phyloP scores from a whole-genome alignment of 2,329 filamentous ascomycete genomes.

The Hypoxylon sp. region DNA sequence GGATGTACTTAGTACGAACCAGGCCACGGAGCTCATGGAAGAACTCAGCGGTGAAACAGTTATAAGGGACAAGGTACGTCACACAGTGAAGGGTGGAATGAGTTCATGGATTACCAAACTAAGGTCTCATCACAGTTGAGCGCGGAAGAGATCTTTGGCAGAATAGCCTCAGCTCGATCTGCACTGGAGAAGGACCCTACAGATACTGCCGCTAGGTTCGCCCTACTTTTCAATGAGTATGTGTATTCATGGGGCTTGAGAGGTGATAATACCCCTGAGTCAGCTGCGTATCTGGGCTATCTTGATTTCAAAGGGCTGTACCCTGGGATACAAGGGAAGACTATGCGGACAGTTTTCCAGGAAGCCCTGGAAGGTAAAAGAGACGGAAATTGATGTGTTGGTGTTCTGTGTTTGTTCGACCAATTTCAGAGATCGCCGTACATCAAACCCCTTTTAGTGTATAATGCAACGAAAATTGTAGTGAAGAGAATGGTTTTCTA shows the following conservation, averaged over 20 bases:
- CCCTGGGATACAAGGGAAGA: constrained; percentile 62
- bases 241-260: constrained; percentile 63
- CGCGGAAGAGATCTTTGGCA: constrained; percentile 15
- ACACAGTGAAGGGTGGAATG: too few species aligned
- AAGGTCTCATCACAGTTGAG: constrained; percentile 21
- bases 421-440: background rate
- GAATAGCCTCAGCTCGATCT: background rate
- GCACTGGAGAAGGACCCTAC: constrained; percentile 21
- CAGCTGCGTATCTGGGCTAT: constrained; percentile 70
- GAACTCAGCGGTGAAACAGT: constrained; percentile 61
- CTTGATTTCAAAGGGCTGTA: constrained; percentile 67
- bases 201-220: constrained; percentile 6
- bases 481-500: too few species aligned
- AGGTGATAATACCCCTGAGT: constrained; percentile 67
- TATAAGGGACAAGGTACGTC: constrained; percentile 30
- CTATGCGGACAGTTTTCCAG: constrained; percentile 59
- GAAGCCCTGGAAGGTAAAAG: constrained; percentile 59
- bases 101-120: background rate
- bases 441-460: background rate
- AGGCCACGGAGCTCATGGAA: constrained; percentile 62
- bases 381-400: background rate
- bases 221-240: constrained; percentile 57
- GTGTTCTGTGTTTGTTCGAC: background rate
- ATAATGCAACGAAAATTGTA: too few species aligned
- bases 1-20: constrained; percentile 61